Base-by-base conservation (phyloP, 2,329 filamentous ascomycete species). In the Aspergillus novofumigatus region DNA sequence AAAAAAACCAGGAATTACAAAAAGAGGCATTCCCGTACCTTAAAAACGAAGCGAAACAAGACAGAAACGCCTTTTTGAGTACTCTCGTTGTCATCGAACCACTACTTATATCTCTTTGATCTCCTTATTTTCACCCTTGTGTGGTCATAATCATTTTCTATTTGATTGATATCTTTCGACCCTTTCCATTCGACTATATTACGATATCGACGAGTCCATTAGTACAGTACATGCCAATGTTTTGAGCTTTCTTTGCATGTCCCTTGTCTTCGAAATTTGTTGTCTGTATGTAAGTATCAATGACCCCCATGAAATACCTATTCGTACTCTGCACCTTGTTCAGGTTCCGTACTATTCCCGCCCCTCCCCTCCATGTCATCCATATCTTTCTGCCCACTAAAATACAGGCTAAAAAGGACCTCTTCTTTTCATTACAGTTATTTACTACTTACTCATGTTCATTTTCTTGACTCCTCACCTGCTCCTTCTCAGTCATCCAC, bases 251-350 rank as follows among this genome's bases (percentile, higher is more conserved):
- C 56, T 58, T 57, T 59, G 55, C 60, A 54, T 59, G 54, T 54
- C 58, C 25, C 54, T 56, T 58, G 57, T 63, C 63, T 62, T 62
- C 62, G 59, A 60, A 61, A 60, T 60, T 59, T 64, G 62, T 62
- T 62, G 64, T 54, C 52, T 57, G 53, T 59, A 52, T 52, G 53
- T 29, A 58, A 51, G 44, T 47, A 47, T 47, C 21, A 25, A 44
- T 21, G 4, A 11, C n/a, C 41, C 41, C 20, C 20, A 14, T 45
- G 21, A 20, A 45, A 45, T 45, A 45, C 42, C 42, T 45, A 45
- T 45, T 20, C 51, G n/a, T 61, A 53, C 49, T 51, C 52, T 14
- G 41, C 54, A n/a, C 14, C 28, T 38, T 38, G 32, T 38, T 38
- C 32, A 38, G 14, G 32, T 17, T 38, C 32, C 14, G 32, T 17